phyloP scores from a whole-genome alignment of 805 yeast species.

The Diddensiella santjacobensis region DNA sequence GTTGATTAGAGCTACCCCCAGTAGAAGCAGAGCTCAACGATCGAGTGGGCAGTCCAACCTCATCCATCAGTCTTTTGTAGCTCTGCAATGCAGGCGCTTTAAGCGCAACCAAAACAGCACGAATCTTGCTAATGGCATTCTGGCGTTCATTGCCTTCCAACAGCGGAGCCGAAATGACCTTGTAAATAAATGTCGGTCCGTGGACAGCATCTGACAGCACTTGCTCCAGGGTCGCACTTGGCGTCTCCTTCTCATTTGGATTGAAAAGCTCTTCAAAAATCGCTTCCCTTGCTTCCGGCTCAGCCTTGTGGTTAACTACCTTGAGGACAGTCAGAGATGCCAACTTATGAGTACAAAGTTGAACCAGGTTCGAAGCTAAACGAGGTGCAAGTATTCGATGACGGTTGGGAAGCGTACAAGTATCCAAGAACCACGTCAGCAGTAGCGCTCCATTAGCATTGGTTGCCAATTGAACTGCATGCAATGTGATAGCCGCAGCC shows the following conservation, averaged over 20 bases:
- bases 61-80: constrained; percentile 84
- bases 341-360: constrained; percentile 71
- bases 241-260: constrained; percentile 25
- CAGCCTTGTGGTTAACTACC: constrained; percentile 65
- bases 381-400: constrained; percentile 61
- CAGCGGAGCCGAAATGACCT: constrained; percentile 70
- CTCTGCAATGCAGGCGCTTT: constrained; percentile 57
- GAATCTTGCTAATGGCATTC: constrained; percentile 57
- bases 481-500: constrained; percentile 71
- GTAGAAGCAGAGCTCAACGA: constrained; percentile 6
- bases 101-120: constrained; percentile 57
- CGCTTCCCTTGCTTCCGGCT: constrained; percentile 54
- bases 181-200: constrained; percentile 75
- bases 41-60: constrained; percentile 60
- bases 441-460: constrained; percentile 86
- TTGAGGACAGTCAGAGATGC: constrained; percentile 82
- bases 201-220: constrained; percentile 64
- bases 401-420: constrained; percentile 63
- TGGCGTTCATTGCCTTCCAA: constrained; percentile 53
- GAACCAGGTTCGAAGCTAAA: constrained; percentile 57
- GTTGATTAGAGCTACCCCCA: constrained; percentile 5
- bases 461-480: constrained; percentile 73
- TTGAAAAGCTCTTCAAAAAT: constrained; percentile 62
- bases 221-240: constrained; percentile 49
- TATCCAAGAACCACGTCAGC: constrained; percentile 92